Percentiles rank a stretch among this genome's conserved stretches.
phyloP scores from a whole-genome alignment of 805 yeast genomes.

The Myxozyma mucilagina region DNA sequence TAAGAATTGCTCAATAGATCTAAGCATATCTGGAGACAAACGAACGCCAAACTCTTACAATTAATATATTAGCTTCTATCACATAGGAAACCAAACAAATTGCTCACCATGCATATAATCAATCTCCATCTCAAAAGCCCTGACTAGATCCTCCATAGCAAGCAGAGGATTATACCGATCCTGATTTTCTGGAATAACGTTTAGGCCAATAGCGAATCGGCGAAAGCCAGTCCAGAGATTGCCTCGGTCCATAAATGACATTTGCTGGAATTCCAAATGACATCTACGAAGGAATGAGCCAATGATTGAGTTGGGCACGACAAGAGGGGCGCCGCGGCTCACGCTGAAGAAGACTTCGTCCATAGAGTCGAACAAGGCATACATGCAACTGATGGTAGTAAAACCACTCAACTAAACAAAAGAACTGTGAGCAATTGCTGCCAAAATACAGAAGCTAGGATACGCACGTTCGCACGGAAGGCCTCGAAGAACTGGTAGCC shows the following conservation, averaged over 20 bases:
- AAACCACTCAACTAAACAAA: constrained; percentile 7
- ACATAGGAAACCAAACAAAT: background rate
- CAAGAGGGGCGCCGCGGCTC: background rate
- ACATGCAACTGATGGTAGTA: constrained; percentile 8
- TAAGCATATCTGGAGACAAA: background rate
- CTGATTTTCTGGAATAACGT: too few relatives aligned
- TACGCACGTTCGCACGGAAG: constrained; percentile 1
- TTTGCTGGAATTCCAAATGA: constrained; percentile 18
- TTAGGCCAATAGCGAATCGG: background rate
- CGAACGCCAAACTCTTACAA: background rate
- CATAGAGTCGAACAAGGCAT: constrained; percentile 10
- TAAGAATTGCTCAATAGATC: constrained; percentile 47
- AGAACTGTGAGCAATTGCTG: background rate
- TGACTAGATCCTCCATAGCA: constrained; percentile 45
- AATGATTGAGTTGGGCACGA: constrained; percentile 15
- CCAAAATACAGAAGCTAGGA: background rate
- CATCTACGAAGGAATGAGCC: constrained; percentile 28
- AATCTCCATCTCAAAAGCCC: constrained; percentile 27
- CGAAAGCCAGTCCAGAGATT: constrained; percentile 19
- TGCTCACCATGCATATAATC: constrained; percentile 24
- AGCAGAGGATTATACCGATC: background rate
- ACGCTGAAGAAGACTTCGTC: constrained; percentile 14
- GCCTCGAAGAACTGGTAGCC: constrained; percentile 2
- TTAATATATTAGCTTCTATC: background rate
- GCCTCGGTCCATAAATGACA: constrained; percentile 16